Base-by-base conservation (phyloP, 768 basidiomycete species). In the Epithele typhae region DNA sequence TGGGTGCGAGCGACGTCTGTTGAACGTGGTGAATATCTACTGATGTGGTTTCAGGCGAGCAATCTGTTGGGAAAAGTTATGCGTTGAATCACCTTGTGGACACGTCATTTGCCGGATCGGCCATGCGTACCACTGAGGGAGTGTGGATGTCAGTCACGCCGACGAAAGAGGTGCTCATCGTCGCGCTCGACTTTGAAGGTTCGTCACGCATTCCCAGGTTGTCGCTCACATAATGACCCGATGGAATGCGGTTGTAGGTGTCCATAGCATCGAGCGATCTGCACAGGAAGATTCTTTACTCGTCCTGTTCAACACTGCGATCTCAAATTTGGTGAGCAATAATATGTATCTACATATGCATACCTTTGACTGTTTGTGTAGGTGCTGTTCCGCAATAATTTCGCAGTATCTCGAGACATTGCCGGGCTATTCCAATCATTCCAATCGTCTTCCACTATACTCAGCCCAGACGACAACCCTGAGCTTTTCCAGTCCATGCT, bases 91-190 rank as follows among this genome's bases (percentile, higher is more conserved):
- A 83, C 51, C 65, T 84, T 5, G 72, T 70, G 1, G 81, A 83
- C 53, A 79, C 80, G 0, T 82, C 82, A 0, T 83, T 84, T 53
- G 79, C 79, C 7, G 81, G 82, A 1, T 77, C 73, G 8, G 81
- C 81, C 0, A 81, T 82, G 78, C 65, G 78, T n/a, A 81, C 79
- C 8, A 82, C 55, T 56, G 78, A 81, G 64, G 80, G 81, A 4
- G 78, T 82, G 2, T 82, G 81, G 81, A 76, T 82, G 73, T 81
- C 80, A 0, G 77, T 78, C 7, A 80, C 81, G 1, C 82, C 81
- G 0, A 81, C 80, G 0, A 64, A 73, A 38, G 73, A 79, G 19
- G 61, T 61, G 0, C 55, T 83, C 9, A 64, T 83, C 9, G 79
- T 83, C 1, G 74, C 81, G 3, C 68, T 83, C 5, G 81, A 83